These are phyloP conservation scores for Talaromyces proteolyticus DNA, from an alignment of 495 filamentous ascomycete species.

Conservation along the genomic window DNA sequence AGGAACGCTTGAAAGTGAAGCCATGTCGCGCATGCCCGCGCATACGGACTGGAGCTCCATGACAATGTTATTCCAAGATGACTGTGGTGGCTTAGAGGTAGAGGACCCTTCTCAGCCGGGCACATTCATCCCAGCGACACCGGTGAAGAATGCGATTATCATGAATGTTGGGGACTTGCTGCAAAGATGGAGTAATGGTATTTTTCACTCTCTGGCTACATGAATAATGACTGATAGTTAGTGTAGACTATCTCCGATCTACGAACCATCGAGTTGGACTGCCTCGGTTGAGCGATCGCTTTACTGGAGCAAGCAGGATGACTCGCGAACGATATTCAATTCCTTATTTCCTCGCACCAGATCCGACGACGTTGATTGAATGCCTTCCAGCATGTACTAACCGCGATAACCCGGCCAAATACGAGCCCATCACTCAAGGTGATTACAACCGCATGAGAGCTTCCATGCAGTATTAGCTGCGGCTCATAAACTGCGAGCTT, in stretches of 20 bases:
- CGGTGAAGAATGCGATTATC: conserved; percentile 44
- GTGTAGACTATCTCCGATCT: conserved; percentile 47
- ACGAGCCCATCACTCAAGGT: conserved; percentile 45
- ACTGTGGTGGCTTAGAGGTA: conserved; percentile 48
- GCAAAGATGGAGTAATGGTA: conserved; percentile 58
- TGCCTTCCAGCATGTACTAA: conserved; percentile 45
- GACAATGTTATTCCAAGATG: conserved; percentile 46
- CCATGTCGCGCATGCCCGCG: conserved; percentile 46
- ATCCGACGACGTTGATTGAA: conserved; percentile 49
- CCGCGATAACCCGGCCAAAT: conserved; percentile 35
- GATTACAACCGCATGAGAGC: conserved; percentile 47
- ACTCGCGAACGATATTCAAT: conserved; percentile 54
- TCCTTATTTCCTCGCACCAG: conserved; percentile 54
- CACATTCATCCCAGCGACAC: conserved; percentile 45
- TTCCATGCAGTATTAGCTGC: conserved; percentile 39
- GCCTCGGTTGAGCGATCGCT: conserved; percentile 28
- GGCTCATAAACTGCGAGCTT: background rate
- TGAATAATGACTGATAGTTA: too few species aligned
- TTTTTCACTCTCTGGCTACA: too few species aligned
- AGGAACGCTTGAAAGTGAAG: conserved; percentile 33
- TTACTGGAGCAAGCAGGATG: conserved; percentile 33
- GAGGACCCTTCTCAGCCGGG: conserved; percentile 45
- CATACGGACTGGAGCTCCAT: conserved; percentile 48
- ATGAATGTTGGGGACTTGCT: conserved; percentile 57
- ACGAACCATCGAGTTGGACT: conserved; percentile 50